Evolutionary conservation across 352 stramenopile genomes (phyloP), one percentile per base, ranked within the genome.

Genomic region (Elongisporangium anandrum): DNA sequence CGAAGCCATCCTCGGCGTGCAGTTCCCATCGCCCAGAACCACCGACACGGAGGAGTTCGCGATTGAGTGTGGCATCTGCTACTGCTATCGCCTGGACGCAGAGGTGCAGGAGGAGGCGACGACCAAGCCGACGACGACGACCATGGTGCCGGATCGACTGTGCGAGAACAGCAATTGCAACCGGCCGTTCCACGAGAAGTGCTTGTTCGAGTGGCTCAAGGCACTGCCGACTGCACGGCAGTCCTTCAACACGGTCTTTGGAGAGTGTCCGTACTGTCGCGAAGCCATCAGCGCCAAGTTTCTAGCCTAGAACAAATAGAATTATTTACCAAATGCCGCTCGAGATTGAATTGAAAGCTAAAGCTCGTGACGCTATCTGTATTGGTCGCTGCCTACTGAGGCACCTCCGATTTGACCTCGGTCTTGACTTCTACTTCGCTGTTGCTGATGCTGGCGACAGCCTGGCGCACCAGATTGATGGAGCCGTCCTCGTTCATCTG

Each of bases 221-320:
- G 79, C 86, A 22, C 59, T 97, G 19, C 86, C 90, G 1, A 94
- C 82, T 8, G 90, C 85, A n/a, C 82, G 90, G 2, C 82, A 94
- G 58, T 96, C 88, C 19, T 96, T 96, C 60, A 87, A 90, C 66
- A 96, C 85, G 0, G 83, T 96, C 47, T 97, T 97, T 62, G 90
- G 89, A 17, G 75, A 92, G 57, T 97, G 90, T 52, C 90, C 89
- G 2, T 97, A 97, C 68, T 97, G 89, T 61, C 77, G 86, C 23
- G 89, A 95, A 60, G 69, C 80, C 21, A 96, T 97, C 48, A 92
- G 81, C 60, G 81, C 87, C 57, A 92, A 88, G 57, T 82, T 87
- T 34, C 52, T 85, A 17, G 54, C 65, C 20, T 71, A 70, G 0
- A 57, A 49, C 73, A 73, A 47, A 49, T 12, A 54, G 20, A 29